Conservation (phyloP, 305 asterid genomes). For the Striga hermonthica region DNA sequence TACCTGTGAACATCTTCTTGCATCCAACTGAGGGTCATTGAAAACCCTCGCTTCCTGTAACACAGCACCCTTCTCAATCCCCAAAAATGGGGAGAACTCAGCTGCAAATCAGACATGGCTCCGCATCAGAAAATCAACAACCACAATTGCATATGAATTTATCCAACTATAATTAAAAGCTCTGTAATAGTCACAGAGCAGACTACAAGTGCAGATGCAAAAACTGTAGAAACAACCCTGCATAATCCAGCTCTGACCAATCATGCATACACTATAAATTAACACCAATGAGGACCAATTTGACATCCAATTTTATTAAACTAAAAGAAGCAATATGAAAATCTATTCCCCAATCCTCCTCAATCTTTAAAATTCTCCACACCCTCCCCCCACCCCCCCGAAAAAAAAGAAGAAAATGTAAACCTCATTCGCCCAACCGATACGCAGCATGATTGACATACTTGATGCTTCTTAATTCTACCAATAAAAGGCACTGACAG, state of each 20-base stretch:
- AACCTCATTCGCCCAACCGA: constrained; percentile 3
- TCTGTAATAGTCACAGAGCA: background rate
- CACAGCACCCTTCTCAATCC: constrained; percentile 96
- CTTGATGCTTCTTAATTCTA: constrained; percentile 1
- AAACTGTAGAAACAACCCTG: constrained; percentile 7
- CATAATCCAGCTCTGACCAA: constrained; percentile 17
- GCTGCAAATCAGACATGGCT: constrained; percentile 37
- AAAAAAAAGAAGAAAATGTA: no score
- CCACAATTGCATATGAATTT: constrained; percentile 14
- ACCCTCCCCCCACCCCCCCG: no score
- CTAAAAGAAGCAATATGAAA: background rate
- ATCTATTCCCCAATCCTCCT: background rate
- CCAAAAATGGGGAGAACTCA: constrained; percentile 80
- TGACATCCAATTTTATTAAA: background rate
- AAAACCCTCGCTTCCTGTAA: constrained; percentile 94
- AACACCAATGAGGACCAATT: background rate
- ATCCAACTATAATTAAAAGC: constrained; percentile 10
- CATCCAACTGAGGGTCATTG: constrained; percentile 90
- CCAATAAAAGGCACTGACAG: background rate
- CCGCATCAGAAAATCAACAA: constrained; percentile 24
- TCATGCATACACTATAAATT: constrained; percentile 6
- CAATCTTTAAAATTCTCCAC: background rate
- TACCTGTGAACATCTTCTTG: constrained; percentile 91
- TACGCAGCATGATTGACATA: constrained; percentile 1
- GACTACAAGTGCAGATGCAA: constrained; percentile 23